Evolutionary conservation across 2,329 filamentous ascomycete species (phyloP).

Genomic region (Xylariaceae sp.): DNA sequence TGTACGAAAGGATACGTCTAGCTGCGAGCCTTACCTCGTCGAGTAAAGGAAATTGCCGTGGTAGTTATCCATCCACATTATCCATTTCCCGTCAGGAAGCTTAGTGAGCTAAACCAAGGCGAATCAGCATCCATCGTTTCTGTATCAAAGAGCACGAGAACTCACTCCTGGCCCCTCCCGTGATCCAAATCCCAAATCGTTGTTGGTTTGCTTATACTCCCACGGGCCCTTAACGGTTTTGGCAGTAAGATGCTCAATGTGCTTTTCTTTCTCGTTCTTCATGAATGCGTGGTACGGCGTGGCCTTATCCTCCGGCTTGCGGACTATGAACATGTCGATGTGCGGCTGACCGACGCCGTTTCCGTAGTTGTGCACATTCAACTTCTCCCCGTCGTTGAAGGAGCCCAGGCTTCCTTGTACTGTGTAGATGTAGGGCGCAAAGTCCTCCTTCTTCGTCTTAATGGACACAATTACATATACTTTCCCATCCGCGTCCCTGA

Average conservation of each 20-base stretch:
- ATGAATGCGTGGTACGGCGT: slow-evolving; percentile 14
- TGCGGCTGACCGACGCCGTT: neutral
- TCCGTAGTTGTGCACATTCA: slow-evolving; percentile 2
- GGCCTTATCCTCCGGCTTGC: slow-evolving; percentile 7
- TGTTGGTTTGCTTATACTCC: slow-evolving; percentile 1
- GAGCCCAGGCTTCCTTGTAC: neutral
- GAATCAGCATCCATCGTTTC: neutral
- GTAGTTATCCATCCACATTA: slow-evolving; percentile 6
- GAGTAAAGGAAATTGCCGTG: slow-evolving; percentile 5
- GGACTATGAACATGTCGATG: slow-evolving; percentile 15
- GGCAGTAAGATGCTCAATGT: slow-evolving; percentile 13
- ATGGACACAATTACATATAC: slow-evolving; percentile 2
- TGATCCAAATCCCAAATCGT: neutral
- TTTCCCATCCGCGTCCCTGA: neutral
- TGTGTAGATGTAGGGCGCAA: slow-evolving; percentile 9
- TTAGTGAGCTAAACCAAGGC: neutral
- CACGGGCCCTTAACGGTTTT: slow-evolving; percentile 4
- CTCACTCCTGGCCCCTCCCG: slow-evolving; percentile 1
- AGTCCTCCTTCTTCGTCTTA: slow-evolving; percentile 4
- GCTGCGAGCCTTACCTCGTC: neutral
- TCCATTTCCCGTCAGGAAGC: slow-evolving; percentile 1
- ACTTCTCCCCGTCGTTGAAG: neutral
- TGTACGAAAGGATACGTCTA: neutral
- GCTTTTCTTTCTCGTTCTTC: slow-evolving; percentile 1
- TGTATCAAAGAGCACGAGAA: neutral